These are phyloP conservation scores for Ceratobasidium sp. DNA, from an alignment of 1,284 basidiomycete species.

Conservation along the genomic window DNA sequence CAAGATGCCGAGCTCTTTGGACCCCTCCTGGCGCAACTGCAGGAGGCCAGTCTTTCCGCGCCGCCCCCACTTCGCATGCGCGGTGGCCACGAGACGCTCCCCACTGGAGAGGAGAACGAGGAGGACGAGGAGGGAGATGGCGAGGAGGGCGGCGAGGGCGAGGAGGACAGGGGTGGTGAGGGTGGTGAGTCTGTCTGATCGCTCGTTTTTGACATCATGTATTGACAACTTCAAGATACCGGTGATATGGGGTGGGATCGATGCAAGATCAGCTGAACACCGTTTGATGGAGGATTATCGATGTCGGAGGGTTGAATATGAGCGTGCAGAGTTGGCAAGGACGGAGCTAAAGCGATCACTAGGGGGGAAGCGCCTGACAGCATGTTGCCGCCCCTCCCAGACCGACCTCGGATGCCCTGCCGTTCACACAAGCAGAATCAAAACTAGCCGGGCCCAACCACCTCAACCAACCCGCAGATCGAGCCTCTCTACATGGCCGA, in stretches of 20 bases:
- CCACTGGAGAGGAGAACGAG: too few species aligned
- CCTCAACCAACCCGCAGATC: neutral
- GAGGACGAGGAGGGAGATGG: too few species aligned
- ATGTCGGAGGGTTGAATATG: conserved; percentile 11
- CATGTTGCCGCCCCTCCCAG: conserved; percentile 19
- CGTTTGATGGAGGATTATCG: conserved; percentile 22
- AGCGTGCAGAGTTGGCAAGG: neutral
- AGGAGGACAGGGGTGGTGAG: neutral
- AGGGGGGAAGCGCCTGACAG: neutral
- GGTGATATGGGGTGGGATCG: conserved; percentile 34
- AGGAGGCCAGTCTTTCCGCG: neutral
- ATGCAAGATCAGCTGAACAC: conserved; percentile 14
- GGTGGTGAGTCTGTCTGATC: neutral
- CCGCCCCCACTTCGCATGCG: neutral
- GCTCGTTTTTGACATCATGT: neutral
- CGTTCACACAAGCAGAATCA: conserved; percentile 4
- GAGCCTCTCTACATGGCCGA: conserved; percentile 10
- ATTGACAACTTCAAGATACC: conserved; percentile 15
- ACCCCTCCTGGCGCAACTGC: neutral
- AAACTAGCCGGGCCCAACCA: neutral
- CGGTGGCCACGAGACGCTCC: neutral
- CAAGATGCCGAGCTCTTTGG: neutral
- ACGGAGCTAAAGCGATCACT: neutral
- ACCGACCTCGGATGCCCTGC: conserved; percentile 6
- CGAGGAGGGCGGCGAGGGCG: neutral